Conservation (phyloP, 371 early-diverging fungal species). For the Saksenaea vasiformis region DNA sequence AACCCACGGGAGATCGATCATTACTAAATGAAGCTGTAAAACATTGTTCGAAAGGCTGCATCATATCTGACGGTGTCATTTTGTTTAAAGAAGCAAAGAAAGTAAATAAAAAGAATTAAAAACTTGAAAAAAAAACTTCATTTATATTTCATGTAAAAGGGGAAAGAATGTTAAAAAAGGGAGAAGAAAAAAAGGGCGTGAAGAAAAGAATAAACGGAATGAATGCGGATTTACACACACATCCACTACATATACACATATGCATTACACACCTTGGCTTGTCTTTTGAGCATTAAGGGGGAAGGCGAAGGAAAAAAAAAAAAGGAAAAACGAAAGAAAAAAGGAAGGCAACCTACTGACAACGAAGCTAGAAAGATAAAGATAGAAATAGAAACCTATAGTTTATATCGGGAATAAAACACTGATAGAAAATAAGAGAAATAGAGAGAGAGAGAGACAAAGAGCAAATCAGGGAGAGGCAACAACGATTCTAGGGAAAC, state of each 20-base stretch:
- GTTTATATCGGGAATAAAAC: too few species aligned
- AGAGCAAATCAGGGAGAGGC: conserved; percentile 3
- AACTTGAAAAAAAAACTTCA: neutral
- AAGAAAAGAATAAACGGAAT: conserved; percentile 8
- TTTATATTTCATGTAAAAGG: neutral
- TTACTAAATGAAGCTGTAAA: conserved; percentile 13
- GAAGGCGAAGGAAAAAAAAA: too few species aligned
- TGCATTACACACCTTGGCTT: neutral
- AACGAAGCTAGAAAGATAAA: neutral
- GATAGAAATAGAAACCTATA: too few species aligned
- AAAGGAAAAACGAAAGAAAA: too few species aligned
- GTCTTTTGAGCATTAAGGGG: too few species aligned
- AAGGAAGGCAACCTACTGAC: neutral
- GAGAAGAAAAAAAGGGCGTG: conserved; percentile 4
- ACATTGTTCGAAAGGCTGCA: conserved; percentile 34
- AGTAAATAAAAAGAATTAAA: neutral
- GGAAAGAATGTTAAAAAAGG: conserved; percentile 7
- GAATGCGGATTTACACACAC: neutral
- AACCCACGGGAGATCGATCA: conserved; percentile 2
- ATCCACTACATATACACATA: conserved; percentile 7
- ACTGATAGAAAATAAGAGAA: neutral
- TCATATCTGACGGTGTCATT: conserved; percentile 29
- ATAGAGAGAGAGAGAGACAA: conserved; percentile 1
- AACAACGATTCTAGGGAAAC: neutral
- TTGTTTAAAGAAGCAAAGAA: neutral